Base-by-base conservation (phyloP, 1,284 basidiomycete species). In the Phellopilus nigrolimitatus region DNA sequence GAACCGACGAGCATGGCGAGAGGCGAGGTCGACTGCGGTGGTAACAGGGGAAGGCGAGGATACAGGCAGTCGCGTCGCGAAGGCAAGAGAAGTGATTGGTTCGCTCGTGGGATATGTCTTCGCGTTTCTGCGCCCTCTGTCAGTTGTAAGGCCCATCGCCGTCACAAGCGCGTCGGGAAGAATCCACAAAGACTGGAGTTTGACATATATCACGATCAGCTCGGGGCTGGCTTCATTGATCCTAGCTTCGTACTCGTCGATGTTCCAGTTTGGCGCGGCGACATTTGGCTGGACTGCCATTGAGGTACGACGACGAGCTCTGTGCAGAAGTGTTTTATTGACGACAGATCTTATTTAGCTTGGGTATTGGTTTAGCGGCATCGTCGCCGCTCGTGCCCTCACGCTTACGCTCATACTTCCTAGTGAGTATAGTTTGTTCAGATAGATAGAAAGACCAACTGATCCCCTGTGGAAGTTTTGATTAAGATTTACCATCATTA, bases 221-320 rank as follows among this genome's bases (percentile, higher is more conserved):
- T 82, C 79, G 59, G 84, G 76, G 4, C 72, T 76, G 45, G 68
- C 73, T 4, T 65, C 75, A 3, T 74, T 77, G 7, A 57, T 84
- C n/a, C 65, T 80, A 62, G 88, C 84, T 5, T 74, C 84, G 0
- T 68, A 78, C 51, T 62, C 70, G 4, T 79, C 78, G 59, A 84
- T 84, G 61, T 75, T 85, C 47, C 88, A 90, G 62, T 94, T 85
- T 64, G 73, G 81, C 5, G 71, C 79, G 5, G 73, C 73, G 8
- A 72, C 67, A 1, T 93, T 85, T 61, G 74, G 75, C 0, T 94
- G 90, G 91, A 75, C 70, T 15, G 73, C 86, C 4, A 79, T 87
- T 63, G 72, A 74, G 61, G 87, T 88, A n/a, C 22, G 51, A 24
- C n/a, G n/a, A n/a, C n/a, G n/a, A n/a, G n/a, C n/a, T n/a, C n/a